Percentiles rank a stretch among this genome's conserved stretches.
Evolutionary conservation across 768 basidiomycete species (phyloP).

Genomic region (Tylopilus rubrobrunneus): DNA sequence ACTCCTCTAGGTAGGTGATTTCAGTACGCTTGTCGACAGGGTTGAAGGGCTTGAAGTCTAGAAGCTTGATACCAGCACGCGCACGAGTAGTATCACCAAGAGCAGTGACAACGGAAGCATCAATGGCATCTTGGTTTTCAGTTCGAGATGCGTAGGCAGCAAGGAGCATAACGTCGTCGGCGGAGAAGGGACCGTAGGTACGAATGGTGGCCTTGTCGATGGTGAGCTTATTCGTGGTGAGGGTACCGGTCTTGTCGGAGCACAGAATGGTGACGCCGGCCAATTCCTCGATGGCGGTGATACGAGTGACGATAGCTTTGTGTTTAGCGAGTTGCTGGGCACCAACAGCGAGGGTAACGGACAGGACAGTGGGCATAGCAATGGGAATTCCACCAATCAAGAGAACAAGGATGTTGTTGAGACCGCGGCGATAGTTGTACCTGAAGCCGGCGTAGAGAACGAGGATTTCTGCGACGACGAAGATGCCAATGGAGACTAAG

Average conservation of each 20-base stretch:
- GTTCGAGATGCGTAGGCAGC: constrained; percentile 96
- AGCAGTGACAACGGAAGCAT: constrained; percentile 78
- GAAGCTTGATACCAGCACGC: constrained; percentile 88
- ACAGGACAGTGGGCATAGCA: constrained; percentile 98
- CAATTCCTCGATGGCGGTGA: constrained; percentile 97
- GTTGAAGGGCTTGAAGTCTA: constrained; percentile 99
- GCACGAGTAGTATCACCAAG: constrained; percentile 70
- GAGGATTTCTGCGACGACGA: constrained; percentile 91
- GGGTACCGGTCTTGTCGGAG: constrained; percentile 98
- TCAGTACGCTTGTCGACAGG: constrained; percentile 99
- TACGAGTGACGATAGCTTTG: constrained; percentile 99
- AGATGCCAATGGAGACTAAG: constrained; percentile 91
- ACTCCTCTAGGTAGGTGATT: constrained; percentile 94
- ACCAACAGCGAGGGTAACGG: constrained; percentile 97
- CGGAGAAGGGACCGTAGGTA: constrained; percentile 83
- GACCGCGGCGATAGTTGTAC: constrained; percentile 88
- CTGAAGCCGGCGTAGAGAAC: constrained; percentile 90
- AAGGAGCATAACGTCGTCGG: constrained; percentile 89
- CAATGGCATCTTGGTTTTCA: constrained; percentile 99
- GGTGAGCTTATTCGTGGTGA: constrained; percentile 99
- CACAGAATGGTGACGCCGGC: constrained; percentile 98
- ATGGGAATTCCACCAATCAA: constrained; percentile 99
- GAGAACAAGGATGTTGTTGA: constrained; percentile 96
- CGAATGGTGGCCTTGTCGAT: constrained; percentile 91
- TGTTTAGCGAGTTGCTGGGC: constrained; percentile 98